Evolutionary conservation across 257 asterid species (phyloP).

Genomic region (Linaria vulgaris): DNA sequence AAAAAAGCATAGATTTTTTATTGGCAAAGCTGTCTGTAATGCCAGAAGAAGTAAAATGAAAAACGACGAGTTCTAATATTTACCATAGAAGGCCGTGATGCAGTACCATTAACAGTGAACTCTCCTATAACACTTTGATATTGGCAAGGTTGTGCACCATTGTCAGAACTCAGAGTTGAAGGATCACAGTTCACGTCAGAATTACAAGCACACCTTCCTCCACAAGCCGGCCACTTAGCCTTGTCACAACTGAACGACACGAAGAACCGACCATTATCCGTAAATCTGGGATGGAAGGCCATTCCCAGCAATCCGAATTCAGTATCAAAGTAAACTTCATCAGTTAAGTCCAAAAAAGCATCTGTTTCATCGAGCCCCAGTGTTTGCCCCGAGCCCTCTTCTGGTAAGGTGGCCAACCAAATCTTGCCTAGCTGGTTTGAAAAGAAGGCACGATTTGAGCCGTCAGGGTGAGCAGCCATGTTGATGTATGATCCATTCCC

Average conservation of each 20-base stretch:
- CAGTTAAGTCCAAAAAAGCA: conserved; percentile 76
- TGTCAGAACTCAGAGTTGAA: conserved; percentile 50
- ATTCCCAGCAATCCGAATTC: conserved; percentile 79
- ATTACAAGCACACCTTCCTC: conserved; percentile 84
- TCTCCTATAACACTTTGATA: conserved; percentile 73
- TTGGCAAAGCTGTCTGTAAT: too few species aligned
- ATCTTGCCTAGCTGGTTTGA: conserved; percentile 81
- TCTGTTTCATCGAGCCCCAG: conserved; percentile 53
- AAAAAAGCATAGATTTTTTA: too few species aligned
- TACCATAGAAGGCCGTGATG: conserved; percentile 61
- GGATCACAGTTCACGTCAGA: conserved; percentile 70
- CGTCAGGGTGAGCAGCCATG: conserved; percentile 86
- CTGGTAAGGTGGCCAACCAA: conserved; percentile 75
- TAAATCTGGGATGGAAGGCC: conserved; percentile 74
- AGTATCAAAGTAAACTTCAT: conserved; percentile 69
- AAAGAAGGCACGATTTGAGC: conserved; percentile 79
- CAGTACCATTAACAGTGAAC: conserved; percentile 62
- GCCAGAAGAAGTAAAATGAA: background rate
- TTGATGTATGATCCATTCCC: conserved; percentile 70
- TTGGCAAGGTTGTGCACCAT: conserved; percentile 81
- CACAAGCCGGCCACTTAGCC: conserved; percentile 71
- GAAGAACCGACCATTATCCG: conserved; percentile 69
- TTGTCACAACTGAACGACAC: conserved; percentile 82
- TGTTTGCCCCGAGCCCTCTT: conserved; percentile 56
- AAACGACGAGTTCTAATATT: background rate